Conservation (phyloP, 2,329 filamentous ascomycete species). For the Epichloe festucae region DNA sequence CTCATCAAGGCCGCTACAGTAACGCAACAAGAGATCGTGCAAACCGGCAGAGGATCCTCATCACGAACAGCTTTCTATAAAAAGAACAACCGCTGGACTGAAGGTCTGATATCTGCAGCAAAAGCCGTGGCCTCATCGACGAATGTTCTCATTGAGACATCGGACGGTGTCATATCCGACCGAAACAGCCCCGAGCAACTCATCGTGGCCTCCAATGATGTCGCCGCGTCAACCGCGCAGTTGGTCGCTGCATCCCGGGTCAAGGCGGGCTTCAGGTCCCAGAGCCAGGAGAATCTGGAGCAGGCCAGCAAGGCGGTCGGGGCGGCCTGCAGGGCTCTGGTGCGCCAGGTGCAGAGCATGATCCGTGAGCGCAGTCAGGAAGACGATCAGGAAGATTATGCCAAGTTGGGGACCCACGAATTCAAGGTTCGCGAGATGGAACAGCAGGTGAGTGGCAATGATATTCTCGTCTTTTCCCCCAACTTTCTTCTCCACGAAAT, state of each 20-base stretch:
- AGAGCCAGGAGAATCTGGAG: constrained; percentile 86
- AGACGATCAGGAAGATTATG: constrained; percentile 78
- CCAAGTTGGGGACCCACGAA: constrained; percentile 78
- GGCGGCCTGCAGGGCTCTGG: constrained; percentile 71
- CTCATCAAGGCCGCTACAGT: constrained; percentile 89
- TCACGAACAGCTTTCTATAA: constrained; percentile 96
- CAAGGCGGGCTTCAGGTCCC: constrained; percentile 96
- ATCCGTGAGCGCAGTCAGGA: constrained; percentile 77
- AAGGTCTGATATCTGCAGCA: constrained; percentile 90
- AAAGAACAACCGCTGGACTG: constrained; percentile 99
- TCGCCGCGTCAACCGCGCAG: constrained; percentile 90
- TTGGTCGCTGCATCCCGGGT: constrained; percentile 90
- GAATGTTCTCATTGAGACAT: constrained; percentile 94
- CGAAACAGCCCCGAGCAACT: constrained; percentile 93
- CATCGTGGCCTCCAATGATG: constrained; percentile 94
- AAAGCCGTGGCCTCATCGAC: constrained; percentile 92
- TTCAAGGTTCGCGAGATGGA: constrained; percentile 99
- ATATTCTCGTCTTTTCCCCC: constrained; percentile 17
- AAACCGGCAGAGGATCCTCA: constrained; percentile 76
- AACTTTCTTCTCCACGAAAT: background rate
- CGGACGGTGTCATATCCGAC: constrained; percentile 83
- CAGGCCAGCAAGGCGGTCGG: constrained; percentile 87
- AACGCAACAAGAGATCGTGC: constrained; percentile 93
- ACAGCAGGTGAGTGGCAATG: constrained; percentile 61
- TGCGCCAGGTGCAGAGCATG: constrained; percentile 87